Percentiles rank a stretch among this genome's conserved stretches.
Conservation (phyloP, 2,329 filamentous ascomycete species). For the Lecanosticta acicola region DNA sequence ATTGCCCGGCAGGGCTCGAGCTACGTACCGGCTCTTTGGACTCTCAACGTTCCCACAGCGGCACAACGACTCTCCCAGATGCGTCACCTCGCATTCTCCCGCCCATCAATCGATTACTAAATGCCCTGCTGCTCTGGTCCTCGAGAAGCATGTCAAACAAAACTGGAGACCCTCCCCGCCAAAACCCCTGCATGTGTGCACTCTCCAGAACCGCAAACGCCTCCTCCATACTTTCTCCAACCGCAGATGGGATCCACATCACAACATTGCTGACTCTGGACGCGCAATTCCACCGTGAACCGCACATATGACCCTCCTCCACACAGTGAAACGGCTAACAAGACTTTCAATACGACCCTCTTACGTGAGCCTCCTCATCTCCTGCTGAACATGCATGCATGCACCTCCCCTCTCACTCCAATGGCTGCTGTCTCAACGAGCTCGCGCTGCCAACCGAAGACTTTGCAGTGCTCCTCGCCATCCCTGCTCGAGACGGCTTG, state of each 20-base stretch:
- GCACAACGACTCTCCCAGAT: not conserved
- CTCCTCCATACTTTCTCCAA: conserved; percentile 7
- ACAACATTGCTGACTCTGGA: not conserved
- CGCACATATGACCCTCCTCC: conserved; percentile 4
- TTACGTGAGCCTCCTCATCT: not conserved
- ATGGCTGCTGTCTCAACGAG: too few species aligned
- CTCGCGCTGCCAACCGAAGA: not conserved
- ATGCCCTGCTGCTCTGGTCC: too few species aligned
- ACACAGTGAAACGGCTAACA: conserved; percentile 1
- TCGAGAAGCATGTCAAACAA: not conserved
- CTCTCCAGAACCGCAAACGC: not conserved
- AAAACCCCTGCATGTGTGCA: not conserved
- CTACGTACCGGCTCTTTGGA: not conserved
- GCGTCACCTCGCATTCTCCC: not conserved
- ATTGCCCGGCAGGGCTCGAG: not conserved
- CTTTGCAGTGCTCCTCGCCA: not conserved
- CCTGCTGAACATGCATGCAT: not conserved
- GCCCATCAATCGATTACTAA: too few species aligned
- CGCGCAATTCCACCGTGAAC: conserved; percentile 1
- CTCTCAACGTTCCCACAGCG: conserved; percentile 3
- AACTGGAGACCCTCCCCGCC: not conserved
- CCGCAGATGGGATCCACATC: not conserved
- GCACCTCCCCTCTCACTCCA: too few species aligned
- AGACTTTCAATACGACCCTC: not conserved
- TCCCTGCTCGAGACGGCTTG: conserved; percentile 1